Evolutionary conservation across 352 stramenopile genomes (phyloP), one percentile per base, ranked within the genome.

Genomic region (Phytophthora nicotianae): DNA sequence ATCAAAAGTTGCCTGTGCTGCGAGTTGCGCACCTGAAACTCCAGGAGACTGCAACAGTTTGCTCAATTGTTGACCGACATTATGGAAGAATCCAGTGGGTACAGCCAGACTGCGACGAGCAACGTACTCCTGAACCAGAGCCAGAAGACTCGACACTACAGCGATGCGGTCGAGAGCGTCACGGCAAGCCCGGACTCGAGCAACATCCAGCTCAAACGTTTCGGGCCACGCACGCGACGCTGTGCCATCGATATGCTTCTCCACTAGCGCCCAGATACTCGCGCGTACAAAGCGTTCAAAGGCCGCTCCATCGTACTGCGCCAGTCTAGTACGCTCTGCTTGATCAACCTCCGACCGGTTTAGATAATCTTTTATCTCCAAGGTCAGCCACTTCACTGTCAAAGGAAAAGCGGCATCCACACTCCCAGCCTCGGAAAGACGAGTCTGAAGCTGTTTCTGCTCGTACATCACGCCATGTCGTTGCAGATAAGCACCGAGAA

Each of bases 401-500:
- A 67, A 57, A 2, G 68, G 52, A 11, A 90, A 77, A 48, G 24
- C 32, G 5, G 48, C 10, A 8, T 73, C 49, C 7, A 73, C n/a
- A 21, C 54, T 69, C 19, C 27, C 50, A 27, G 64, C 17, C 33
- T 65, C 68, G 1, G 73, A 68, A 19, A 79, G 58, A 9, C 72
- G 45, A 21, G 78, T 47, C 24, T 71, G 54, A n/a, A 77, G 41
- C 24, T 83, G 85, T 52, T 85, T 79, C 43, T 88, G 80, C 32
- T 91, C 84, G 21, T 90, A 90, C 11, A 83, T 73, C 19, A 78
- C 67, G 17, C 84, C 84, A 53, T 90, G 77, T 4, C 58, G 80
- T n/a, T 72, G 58, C 10, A 93, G 53, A 53, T 90, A 90, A 20
- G 77, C 57, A 0, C 63, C 74, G 0, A 93, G 67, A 45, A 90